A percentile compares a stretch with the other conserved stretches of the same genome.
phyloP scores from a whole-genome alignment of 768 basidiomycete genomes.

The Trichaptum fuscoviolaceum region DNA sequence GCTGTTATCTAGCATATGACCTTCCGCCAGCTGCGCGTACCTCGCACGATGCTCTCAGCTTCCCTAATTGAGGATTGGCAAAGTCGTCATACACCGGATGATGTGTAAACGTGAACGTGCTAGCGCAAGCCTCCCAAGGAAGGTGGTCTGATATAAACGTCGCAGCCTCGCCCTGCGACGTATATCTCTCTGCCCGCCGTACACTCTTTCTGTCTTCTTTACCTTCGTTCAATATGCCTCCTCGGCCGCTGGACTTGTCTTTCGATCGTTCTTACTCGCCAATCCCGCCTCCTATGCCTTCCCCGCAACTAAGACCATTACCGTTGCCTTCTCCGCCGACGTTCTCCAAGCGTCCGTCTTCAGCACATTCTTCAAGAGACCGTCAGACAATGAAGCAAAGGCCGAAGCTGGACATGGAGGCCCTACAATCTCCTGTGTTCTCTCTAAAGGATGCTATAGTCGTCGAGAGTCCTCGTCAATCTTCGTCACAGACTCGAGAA shows the following conservation, averaged over 20 bases:
- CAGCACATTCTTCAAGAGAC: background rate
- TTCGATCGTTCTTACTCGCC: background rate
- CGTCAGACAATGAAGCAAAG: background rate
- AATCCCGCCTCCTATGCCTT: slow-evolving; percentile 1
- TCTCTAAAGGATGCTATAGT: background rate
- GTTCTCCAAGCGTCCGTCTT: background rate
- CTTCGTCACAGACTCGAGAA: background rate
- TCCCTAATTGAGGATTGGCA: background rate
- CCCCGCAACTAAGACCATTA: background rate
- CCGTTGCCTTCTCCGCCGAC: slow-evolving; percentile 1
- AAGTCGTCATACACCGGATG: background rate
- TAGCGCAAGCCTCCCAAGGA: background rate
- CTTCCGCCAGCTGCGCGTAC: background rate
- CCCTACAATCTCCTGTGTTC: background rate
- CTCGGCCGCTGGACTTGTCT: slow-evolving; percentile 1
- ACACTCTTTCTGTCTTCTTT: background rate
- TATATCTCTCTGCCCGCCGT: background rate
- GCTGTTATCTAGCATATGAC: background rate
- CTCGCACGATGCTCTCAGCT: background rate
- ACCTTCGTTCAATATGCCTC: background rate
- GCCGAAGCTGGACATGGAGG: background rate
- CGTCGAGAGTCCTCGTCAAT: background rate
- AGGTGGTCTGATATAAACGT: background rate
- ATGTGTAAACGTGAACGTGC: background rate
- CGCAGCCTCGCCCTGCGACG: background rate